These are phyloP conservation scores for Mucor saturninus DNA, from an alignment of 371 early-diverging fungal species.

Conservation along the genomic window DNA sequence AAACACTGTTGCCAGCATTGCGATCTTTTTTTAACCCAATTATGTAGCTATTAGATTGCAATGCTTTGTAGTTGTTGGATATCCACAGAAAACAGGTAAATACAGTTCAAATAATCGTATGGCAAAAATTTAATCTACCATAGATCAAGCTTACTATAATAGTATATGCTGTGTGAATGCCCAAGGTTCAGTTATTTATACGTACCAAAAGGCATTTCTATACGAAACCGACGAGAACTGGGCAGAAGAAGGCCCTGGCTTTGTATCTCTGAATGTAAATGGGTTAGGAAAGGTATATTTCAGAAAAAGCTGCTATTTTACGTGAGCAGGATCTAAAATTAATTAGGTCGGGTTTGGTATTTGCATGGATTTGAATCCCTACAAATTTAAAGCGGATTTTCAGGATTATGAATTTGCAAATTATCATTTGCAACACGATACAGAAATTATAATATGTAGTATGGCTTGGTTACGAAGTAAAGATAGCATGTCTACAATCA, in stretches of 20 bases:
- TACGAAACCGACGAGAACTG: slow-evolving; percentile 76
- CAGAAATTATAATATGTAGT: slow-evolving; percentile 59
- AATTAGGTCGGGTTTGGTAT: slow-evolving; percentile 75
- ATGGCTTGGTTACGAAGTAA: slow-evolving; percentile 75
- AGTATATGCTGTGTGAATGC: slow-evolving; percentile 63
- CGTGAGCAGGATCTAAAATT: neutral
- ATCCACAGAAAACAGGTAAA: slow-evolving; percentile 55
- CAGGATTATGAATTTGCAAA: slow-evolving; percentile 71
- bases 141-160: slow-evolving; percentile 54
- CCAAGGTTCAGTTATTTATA: slow-evolving; percentile 47
- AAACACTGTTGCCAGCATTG: neutral
- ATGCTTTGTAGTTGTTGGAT: slow-evolving; percentile 71
- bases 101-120: neutral
- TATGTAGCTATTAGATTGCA: slow-evolving; percentile 53
- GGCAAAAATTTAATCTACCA: neutral
- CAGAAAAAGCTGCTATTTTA: neutral
- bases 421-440: slow-evolving; percentile 54
- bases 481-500: slow-evolving; percentile 35
- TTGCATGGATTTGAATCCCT: slow-evolving; percentile 87
- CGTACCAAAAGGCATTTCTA: slow-evolving; percentile 77
- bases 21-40: neutral
- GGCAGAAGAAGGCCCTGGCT: slow-evolving; percentile 76
- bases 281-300: slow-evolving; percentile 53
- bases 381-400: slow-evolving; percentile 68
- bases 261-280: slow-evolving; percentile 50